Evolutionary conservation across 2,329 filamentous ascomycete genomes (phyloP).

Genomic region (Fusarium phyllophilum): DNA sequence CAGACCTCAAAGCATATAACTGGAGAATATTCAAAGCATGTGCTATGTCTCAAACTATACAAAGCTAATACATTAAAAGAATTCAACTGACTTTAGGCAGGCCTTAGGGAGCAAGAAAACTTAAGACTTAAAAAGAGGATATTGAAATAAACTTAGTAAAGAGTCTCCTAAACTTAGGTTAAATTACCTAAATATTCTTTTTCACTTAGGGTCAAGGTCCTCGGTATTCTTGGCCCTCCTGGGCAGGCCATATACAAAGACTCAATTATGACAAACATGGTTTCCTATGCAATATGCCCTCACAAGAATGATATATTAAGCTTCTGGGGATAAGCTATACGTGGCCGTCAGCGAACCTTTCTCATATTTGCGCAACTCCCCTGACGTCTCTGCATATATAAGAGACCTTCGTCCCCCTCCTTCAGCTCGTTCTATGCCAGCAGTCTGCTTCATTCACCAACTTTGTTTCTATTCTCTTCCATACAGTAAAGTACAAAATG

Average conservation of each 20-base stretch:
- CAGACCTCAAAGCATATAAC: neutral
- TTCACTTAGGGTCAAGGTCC: neutral
- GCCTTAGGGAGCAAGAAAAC: neutral
- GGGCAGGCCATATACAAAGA: neutral
- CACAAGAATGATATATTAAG: fast-evolving
- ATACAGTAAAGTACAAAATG: fast-evolving
- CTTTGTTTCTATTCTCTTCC: no score
- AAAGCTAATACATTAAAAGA: neutral
- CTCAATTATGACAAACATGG: neutral
- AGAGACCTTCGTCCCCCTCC: neutral
- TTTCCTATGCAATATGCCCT: neutral
- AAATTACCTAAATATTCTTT: neutral
- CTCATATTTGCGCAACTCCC: neutral
- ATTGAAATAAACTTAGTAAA: neutral
- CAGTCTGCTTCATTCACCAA: no score
- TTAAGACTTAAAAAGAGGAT: no score
- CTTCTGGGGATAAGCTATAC: fast-evolving
- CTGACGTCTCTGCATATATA: neutral
- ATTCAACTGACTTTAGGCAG: neutral
- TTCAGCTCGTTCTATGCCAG: neutral
- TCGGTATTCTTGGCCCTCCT: neutral
- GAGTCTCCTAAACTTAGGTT: neutral
- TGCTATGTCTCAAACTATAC: neutral
- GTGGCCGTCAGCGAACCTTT: neutral
- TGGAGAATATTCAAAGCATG: neutral